Conservation (phyloP, 1,284 basidiomycete species). For the Cystobasidium sp. region DNA sequence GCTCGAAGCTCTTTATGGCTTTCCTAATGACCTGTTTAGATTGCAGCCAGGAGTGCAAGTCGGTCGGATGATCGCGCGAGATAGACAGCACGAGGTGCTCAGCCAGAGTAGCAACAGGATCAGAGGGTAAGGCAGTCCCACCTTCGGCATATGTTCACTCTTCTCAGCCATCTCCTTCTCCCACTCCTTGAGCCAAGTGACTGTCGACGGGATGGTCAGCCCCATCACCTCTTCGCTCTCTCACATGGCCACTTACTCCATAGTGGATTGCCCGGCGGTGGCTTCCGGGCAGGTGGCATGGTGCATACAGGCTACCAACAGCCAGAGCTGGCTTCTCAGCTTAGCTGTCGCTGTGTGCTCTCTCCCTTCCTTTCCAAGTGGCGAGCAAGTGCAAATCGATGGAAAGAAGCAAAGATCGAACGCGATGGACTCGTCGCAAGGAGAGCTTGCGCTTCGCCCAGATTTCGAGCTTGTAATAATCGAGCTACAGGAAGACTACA, state of each 20-base stretch:
- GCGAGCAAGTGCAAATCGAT: too few species aligned
- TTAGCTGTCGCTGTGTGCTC: not conserved
- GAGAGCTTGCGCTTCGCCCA: too few species aligned
- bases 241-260: constrained; percentile 13
- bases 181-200: constrained; percentile 42
- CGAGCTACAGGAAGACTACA: too few species aligned
- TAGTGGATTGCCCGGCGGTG: constrained; percentile 36
- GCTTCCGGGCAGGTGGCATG: constrained; percentile 36
- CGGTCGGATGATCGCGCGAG: not conserved
- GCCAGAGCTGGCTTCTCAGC: not conserved
- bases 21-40: constrained; percentile 11
- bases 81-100: too few species aligned
- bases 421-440: too few species aligned
- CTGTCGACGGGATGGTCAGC: not conserved
- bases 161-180: constrained; percentile 34
- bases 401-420: too few species aligned
- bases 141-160: constrained; percentile 31
- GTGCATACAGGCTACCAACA: not conserved
- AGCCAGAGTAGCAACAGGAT: not conserved
- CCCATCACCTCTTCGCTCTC: not conserved
- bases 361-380: too few species aligned
- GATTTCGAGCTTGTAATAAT: too few species aligned
- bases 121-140: not conserved
- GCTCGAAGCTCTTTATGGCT: constrained; percentile 39
- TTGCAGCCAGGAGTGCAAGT: not conserved